A percentile compares a stretch with the other conserved stretches of the same genome.
Conservation (phyloP, 2,329 filamentous ascomycete species). For the Sporothrix protearum region DNA sequence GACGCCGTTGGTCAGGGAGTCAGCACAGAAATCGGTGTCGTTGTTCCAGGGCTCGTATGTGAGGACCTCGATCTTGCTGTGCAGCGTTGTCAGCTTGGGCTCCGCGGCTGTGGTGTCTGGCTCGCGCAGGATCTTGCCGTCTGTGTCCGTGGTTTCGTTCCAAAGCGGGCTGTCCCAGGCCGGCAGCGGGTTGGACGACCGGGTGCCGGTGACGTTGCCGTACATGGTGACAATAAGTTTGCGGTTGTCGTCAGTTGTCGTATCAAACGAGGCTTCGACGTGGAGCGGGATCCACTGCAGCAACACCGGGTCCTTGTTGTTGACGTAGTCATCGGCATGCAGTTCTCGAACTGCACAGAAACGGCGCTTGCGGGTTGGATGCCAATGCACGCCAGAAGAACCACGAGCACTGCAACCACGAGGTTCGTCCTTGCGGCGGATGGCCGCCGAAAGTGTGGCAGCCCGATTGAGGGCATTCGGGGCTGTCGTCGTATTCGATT, state of each 20-base stretch:
- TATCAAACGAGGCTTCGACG: slow-evolving; percentile 71
- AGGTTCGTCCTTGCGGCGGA: not conserved
- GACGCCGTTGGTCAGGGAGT: slow-evolving; percentile 53
- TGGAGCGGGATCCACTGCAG: slow-evolving; percentile 78
- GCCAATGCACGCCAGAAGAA: slow-evolving; percentile 41
- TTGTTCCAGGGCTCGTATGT: slow-evolving; percentile 67
- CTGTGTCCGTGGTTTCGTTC: slow-evolving; percentile 56
- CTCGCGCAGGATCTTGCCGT: slow-evolving; percentile 73
- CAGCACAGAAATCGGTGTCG: slow-evolving; percentile 62
- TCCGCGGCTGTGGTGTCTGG: slow-evolving; percentile 45
- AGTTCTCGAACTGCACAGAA: slow-evolving; percentile 78
- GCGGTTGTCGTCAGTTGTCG: slow-evolving; percentile 51
- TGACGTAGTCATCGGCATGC: slow-evolving; percentile 58
- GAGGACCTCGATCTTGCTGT: slow-evolving; percentile 67
- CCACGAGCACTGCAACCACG: slow-evolving; percentile 35
- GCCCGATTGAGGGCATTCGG: not conserved
- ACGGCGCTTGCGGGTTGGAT: slow-evolving; percentile 55
- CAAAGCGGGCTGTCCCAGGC: slow-evolving; percentile 56
- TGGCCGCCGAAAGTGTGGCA: not conserved
- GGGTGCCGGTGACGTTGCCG: slow-evolving; percentile 82
- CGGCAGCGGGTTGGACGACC: slow-evolving; percentile 56
- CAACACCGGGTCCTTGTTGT: slow-evolving; percentile 47
- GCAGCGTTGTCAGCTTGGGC: slow-evolving; percentile 68
- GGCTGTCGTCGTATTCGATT: slow-evolving; percentile 14
- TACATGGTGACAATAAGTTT: slow-evolving; percentile 75